Conservation (phyloP, 352 stramenopile genomes). For the Pythium dissimile region DNA sequence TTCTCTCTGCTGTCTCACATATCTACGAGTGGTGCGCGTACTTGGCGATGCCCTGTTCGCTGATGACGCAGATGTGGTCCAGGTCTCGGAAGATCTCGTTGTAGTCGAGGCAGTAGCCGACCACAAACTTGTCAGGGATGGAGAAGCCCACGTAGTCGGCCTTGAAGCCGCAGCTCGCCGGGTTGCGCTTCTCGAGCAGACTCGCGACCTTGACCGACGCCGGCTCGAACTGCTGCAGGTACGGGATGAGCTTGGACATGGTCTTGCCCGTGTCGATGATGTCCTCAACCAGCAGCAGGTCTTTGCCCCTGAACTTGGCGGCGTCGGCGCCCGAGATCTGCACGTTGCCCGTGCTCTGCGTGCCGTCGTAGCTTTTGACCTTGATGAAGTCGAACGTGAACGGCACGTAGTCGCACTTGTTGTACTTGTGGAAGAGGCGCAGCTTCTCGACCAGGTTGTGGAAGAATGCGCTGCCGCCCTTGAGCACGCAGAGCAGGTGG, state of each 20-base stretch:
- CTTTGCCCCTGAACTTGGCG: slow-evolving; percentile 83
- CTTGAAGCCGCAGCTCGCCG: slow-evolving; percentile 84
- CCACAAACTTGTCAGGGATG: slow-evolving; percentile 95
- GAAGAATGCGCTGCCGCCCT: slow-evolving; percentile 90
- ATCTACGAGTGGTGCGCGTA: slow-evolving; percentile 55
- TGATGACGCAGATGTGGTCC: slow-evolving; percentile 96
- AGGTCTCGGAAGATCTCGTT: slow-evolving; percentile 96
- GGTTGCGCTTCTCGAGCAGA: slow-evolving; percentile 93
- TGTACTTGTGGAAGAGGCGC: slow-evolving; percentile 84
- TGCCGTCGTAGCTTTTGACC: slow-evolving; percentile 94
- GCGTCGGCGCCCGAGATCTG: slow-evolving; percentile 87
- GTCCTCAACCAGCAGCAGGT: slow-evolving; percentile 96
- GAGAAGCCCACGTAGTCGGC: slow-evolving; percentile 96
- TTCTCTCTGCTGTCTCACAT: not conserved
- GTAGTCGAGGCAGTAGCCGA: slow-evolving; percentile 97
- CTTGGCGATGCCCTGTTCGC: slow-evolving; percentile 88
- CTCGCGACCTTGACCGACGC: slow-evolving; percentile 88
- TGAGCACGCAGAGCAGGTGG: slow-evolving; percentile 91
- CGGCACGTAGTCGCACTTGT: slow-evolving; percentile 83
- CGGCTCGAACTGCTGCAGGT: slow-evolving; percentile 76
- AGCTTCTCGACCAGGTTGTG: slow-evolving; percentile 84
- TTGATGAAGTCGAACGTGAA: slow-evolving; percentile 95
- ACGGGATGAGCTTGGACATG: slow-evolving; percentile 88
- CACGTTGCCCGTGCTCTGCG: slow-evolving; percentile 88
- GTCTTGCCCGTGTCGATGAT: slow-evolving; percentile 97